A percentile compares a stretch with the other conserved stretches of the same genome.
phyloP scores from a whole-genome alignment of 1,284 basidiomycete genomes.

The Ceratobasidium sp. region DNA sequence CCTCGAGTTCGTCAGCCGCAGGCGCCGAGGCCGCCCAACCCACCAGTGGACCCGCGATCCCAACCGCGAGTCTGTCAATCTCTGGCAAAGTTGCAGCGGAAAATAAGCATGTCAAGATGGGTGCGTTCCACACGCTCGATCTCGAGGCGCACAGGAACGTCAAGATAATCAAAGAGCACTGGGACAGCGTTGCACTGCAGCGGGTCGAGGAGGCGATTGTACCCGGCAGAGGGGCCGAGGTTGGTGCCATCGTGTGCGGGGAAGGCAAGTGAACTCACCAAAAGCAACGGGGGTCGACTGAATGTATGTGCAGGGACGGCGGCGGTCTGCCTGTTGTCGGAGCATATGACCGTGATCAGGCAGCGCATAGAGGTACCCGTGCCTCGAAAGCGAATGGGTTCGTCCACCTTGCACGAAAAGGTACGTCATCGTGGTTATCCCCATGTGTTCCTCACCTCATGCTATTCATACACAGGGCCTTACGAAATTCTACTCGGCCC shows the following conservation, averaged over 20 bases:
- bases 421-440: slow-evolving; percentile 52
- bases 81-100: slow-evolving; percentile 91
- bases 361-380: slow-evolving; percentile 93
- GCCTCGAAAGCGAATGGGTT: slow-evolving; percentile 90
- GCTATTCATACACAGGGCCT: slow-evolving; percentile 64
- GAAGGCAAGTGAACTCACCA: slow-evolving; percentile 68
- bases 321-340: slow-evolving; percentile 92
- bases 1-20: slow-evolving; percentile 64
- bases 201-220: slow-evolving; percentile 89
- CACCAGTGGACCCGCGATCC: slow-evolving; percentile 52
- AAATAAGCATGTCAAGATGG: slow-evolving; percentile 92
- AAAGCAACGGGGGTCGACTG: slow-evolving; percentile 1
- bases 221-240: slow-evolving; percentile 94
- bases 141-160: slow-evolving; percentile 94
- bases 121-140: slow-evolving; percentile 96
- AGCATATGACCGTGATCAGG: slow-evolving; percentile 96
- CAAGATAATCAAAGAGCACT: slow-evolving; percentile 89
- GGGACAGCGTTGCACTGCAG: slow-evolving; percentile 91
- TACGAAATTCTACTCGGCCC: slow-evolving; percentile 82
- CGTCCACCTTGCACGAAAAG: slow-evolving; percentile 88
- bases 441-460: neutral
- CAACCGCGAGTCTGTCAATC: slow-evolving; percentile 82
- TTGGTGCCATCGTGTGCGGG: slow-evolving; percentile 95
- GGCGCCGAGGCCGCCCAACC: slow-evolving; percentile 57
- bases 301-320: slow-evolving; percentile 75